phyloP scores from a whole-genome alignment of 2,329 filamentous ascomycete species.

The Tolypocladium tropicale region DNA sequence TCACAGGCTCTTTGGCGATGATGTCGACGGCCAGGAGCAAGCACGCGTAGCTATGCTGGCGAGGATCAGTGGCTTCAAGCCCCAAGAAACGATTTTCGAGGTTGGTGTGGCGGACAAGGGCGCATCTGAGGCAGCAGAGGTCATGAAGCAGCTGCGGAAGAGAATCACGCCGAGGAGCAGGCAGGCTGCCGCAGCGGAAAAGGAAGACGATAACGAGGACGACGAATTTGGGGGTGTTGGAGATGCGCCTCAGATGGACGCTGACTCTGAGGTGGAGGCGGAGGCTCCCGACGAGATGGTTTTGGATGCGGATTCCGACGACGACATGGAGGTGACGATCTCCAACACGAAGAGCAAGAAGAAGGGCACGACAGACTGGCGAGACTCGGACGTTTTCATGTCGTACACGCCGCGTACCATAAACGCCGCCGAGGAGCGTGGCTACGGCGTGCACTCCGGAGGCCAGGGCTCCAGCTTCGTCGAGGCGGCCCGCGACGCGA shows the following conservation, averaged over 20 bases:
- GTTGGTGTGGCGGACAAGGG: constrained; percentile 64
- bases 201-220: constrained; percentile 18
- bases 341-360: constrained; percentile 40
- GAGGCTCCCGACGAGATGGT: constrained; percentile 41
- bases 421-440: constrained; percentile 80
- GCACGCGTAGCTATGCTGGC: constrained; percentile 80
- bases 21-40: constrained; percentile 53
- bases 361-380: constrained; percentile 55
- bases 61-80: constrained; percentile 77
- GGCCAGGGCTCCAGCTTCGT: constrained; percentile 69
- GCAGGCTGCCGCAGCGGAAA: constrained; percentile 31
- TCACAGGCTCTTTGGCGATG: constrained; percentile 70
- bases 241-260: not conserved
- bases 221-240: constrained; percentile 18
- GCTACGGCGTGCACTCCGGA: constrained; percentile 85
- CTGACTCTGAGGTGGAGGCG: constrained; percentile 21
- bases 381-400: constrained; percentile 91
- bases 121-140: constrained; percentile 55
- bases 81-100: constrained; percentile 94
- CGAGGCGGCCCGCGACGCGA: constrained; percentile 72
- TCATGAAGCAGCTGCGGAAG: constrained; percentile 64
- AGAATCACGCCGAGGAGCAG: constrained; percentile 52
- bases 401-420: constrained; percentile 76
- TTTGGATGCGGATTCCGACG: constrained; percentile 41
- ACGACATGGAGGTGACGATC: constrained; percentile 62